Percentiles rank a stretch among this genome's conserved stretches.
Conservation (phyloP, 2,329 filamentous ascomycete species). For the Xylariaceae sp. region DNA sequence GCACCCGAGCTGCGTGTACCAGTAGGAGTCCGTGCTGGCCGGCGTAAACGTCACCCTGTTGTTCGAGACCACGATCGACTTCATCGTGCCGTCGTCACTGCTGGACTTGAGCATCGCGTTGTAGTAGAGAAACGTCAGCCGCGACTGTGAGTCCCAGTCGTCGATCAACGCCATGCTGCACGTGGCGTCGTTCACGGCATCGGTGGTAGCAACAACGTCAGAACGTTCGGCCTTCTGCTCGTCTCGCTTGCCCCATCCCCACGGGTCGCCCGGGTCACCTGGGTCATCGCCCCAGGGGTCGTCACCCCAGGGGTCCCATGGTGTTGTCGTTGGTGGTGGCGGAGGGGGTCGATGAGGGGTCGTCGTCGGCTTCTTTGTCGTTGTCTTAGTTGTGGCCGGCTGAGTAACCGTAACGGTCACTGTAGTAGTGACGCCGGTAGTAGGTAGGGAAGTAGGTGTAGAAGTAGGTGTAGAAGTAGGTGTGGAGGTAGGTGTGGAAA, state of each 20-base stretch:
- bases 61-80: slow-evolving; percentile 58
- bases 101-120: slow-evolving; percentile 62
- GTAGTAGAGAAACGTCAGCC: slow-evolving; percentile 65
- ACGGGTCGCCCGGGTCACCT: neutral
- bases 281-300: slow-evolving; percentile 9
- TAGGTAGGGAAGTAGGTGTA: neutral
- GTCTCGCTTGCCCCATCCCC: slow-evolving; percentile 2
- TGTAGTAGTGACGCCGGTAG: neutral
- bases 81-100: slow-evolving; percentile 63
- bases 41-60: slow-evolving; percentile 59
- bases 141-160: slow-evolving; percentile 67
- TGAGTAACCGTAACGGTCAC: slow-evolving; percentile 1
- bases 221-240: slow-evolving; percentile 17
- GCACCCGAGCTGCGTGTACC: slow-evolving; percentile 63
- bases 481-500: slow-evolving; percentile 1
- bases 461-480: neutral
- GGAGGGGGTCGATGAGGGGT: too few species aligned
- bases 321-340: slow-evolving; percentile 10
- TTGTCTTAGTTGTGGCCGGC: slow-evolving; percentile 6
- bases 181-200: neutral
- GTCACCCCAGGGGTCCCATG: slow-evolving; percentile 5
- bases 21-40: slow-evolving; percentile 56
- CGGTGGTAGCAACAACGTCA: slow-evolving; percentile 4
- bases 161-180: slow-evolving; percentile 58
- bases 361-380: slow-evolving; percentile 9